phyloP scores from a whole-genome alignment of 768 basidiomycete genomes.

The Rhizopogon vinicolor region DNA sequence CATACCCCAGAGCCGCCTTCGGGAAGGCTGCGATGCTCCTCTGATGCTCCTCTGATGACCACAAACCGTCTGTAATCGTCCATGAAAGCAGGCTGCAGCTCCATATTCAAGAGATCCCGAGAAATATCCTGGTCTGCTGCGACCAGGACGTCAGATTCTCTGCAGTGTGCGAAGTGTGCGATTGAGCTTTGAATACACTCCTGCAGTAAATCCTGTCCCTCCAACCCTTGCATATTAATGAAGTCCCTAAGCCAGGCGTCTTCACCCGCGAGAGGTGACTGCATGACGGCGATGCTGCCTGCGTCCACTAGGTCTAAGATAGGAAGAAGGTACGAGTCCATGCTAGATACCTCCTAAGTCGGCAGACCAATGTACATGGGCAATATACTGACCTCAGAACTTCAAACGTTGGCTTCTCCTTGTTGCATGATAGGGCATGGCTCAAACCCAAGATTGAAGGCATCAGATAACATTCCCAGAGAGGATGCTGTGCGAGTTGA shows the following conservation, averaged over 20 bases:
- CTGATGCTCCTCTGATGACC: constrained; percentile 40
- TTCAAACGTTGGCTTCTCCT: constrained; percentile 6
- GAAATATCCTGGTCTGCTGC: constrained; percentile 38
- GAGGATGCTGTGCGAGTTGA: constrained; percentile 51
- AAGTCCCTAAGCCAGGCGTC: constrained; percentile 12
- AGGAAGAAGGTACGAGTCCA: constrained; percentile 9
- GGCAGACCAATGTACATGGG: background rate
- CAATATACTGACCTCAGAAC: background rate
- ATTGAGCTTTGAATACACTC: constrained; percentile 29
- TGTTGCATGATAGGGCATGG: constrained; percentile 10
- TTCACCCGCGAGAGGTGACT: constrained; percentile 39
- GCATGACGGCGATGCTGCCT: constrained; percentile 50
- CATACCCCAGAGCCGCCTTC: constrained; percentile 38
- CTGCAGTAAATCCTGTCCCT: constrained; percentile 36
- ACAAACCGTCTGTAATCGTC: constrained; percentile 61
- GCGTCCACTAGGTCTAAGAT: constrained; percentile 36
- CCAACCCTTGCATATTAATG: background rate
- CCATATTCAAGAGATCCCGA: constrained; percentile 47
- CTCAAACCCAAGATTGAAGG: constrained; percentile 57
- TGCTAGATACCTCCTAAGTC: constrained; percentile 1
- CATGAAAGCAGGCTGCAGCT: constrained; percentile 61
- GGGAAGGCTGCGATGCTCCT: constrained; percentile 11
- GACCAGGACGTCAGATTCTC: constrained; percentile 33
- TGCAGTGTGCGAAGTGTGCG: constrained; percentile 19
- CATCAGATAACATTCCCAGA: constrained; percentile 66